Evolutionary conservation across 208 protist genomes (phyloP).

Genomic region (Jaenimonas drosophilae): DNA sequence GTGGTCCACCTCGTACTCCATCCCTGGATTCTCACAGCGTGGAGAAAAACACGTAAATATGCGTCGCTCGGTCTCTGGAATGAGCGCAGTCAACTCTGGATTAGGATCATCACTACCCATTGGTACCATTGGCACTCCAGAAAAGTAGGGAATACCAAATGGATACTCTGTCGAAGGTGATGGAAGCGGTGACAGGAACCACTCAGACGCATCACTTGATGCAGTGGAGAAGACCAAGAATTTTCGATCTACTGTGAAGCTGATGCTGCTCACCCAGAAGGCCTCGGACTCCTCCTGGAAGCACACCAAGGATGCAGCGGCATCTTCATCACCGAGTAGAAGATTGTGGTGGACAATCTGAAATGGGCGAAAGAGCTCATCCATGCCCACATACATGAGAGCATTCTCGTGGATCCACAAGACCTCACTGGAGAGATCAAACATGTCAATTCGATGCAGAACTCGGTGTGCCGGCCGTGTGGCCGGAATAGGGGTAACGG

Average conservation of each 20-base stretch:
- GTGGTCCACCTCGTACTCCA: constrained; percentile 62
- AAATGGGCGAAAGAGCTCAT: constrained; percentile 37
- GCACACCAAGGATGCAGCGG: constrained; percentile 22
- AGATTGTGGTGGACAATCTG: constrained; percentile 59
- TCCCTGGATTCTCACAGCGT: no score
- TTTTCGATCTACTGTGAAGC: constrained; percentile 33
- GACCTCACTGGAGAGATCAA: constrained; percentile 42
- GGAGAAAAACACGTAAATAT: no score
- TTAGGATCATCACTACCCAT: no score
- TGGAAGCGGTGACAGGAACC: constrained; percentile 20
- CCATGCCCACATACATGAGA: constrained; percentile 46
- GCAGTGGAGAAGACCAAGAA: constrained; percentile 36
- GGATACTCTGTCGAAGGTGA: background rate
- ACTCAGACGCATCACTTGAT: constrained; percentile 36
- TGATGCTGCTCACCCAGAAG: constrained; percentile 39
- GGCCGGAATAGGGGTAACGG: no score
- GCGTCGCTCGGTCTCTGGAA: no score
- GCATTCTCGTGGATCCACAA: constrained; percentile 29
- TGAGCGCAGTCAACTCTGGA: no score
- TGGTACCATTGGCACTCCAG: no score
- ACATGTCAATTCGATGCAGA: constrained; percentile 31
- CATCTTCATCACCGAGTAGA: constrained; percentile 3
- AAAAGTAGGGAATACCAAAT: no score
- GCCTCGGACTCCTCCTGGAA: constrained; percentile 51
- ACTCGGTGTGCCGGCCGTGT: constrained; percentile 24